phyloP scores from a whole-genome alignment of 192 early-diverging fungal genomes.

The Funneliformis mosseae region DNA sequence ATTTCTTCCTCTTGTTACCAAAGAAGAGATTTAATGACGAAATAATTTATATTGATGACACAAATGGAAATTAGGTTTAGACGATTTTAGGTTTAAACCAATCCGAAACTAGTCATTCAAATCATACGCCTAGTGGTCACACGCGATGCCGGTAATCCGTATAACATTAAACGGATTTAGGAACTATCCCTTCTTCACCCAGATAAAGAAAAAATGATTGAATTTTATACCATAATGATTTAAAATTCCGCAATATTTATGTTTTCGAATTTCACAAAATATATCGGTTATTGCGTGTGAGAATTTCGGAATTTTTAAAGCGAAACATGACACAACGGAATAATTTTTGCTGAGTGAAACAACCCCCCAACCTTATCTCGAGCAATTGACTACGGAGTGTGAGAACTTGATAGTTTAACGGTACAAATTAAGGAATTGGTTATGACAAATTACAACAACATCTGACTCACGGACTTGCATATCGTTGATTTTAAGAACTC shows the following conservation, averaged over 20 bases:
- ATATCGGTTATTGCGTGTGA: too few species aligned
- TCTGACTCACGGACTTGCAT: too few species aligned
- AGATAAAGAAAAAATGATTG: too few species aligned
- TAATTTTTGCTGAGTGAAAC: not conserved
- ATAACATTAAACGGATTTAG: not conserved
- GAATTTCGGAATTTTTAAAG: not conserved
- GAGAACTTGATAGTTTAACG: too few species aligned
- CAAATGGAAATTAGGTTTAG: not conserved
- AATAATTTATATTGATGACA: not conserved
- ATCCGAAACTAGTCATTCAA: not conserved
- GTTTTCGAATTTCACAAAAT: not conserved
- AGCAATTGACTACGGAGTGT: too few species aligned
- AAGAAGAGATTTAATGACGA: not conserved
- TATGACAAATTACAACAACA: too few species aligned
- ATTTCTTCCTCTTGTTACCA: too few species aligned
- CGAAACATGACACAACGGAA: not conserved
- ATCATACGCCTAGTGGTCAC: not conserved
- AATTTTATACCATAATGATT: too few species aligned
- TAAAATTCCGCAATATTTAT: not conserved
- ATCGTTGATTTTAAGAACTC: too few species aligned
- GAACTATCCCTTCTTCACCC: not conserved
- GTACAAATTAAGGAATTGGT: too few species aligned
- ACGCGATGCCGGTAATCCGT: too few species aligned
- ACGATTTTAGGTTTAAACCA: not conserved
- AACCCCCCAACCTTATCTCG: too few species aligned